phyloP scores from a whole-genome alignment of 352 stramenopile species.

The Pythium oligandrum region DNA sequence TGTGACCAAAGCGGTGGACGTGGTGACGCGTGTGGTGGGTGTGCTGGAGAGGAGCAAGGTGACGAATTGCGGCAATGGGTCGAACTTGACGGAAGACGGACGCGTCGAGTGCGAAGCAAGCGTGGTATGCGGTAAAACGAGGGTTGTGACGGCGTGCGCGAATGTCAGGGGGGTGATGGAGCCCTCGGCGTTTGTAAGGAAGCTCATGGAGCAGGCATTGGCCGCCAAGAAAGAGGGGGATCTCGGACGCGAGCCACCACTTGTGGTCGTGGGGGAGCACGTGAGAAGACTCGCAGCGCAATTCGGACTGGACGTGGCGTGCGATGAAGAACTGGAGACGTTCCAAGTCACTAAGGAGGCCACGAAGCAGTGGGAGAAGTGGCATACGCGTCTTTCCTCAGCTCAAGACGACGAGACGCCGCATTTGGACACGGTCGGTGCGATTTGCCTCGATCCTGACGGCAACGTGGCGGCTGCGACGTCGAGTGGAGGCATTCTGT shows the following conservation, averaged over 20 bases:
- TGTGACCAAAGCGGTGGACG: constrained; percentile 10
- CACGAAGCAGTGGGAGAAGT: constrained; percentile 39
- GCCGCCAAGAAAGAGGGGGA: not conserved
- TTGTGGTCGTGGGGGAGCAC: constrained; percentile 52
- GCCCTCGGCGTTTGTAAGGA: constrained; percentile 38
- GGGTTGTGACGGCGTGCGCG: constrained; percentile 36
- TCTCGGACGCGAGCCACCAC: constrained; percentile 41
- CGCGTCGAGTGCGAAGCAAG: constrained; percentile 56
- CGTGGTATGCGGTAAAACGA: constrained; percentile 36
- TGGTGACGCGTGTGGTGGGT: constrained; percentile 30
- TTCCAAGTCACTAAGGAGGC: constrained; percentile 37
- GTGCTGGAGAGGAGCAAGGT: constrained; percentile 41
- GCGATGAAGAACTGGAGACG: constrained; percentile 16
- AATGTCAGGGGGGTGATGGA: constrained; percentile 38
- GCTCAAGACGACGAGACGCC: not conserved
- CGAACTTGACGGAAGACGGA: constrained; percentile 48
- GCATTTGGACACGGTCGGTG: constrained; percentile 47
- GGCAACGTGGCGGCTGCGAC: constrained; percentile 53
- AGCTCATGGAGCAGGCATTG: constrained; percentile 30
- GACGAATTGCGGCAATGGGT: constrained; percentile 51
- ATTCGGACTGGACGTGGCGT: constrained; percentile 33
- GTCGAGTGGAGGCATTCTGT: constrained; percentile 64
- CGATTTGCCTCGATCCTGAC: constrained; percentile 45
- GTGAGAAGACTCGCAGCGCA: constrained; percentile 23
- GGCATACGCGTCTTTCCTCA: constrained; percentile 27